These are phyloP conservation scores for Zalaria sp. DNA, from an alignment of 2,329 filamentous ascomycete genomes.

Conservation along the genomic window DNA sequence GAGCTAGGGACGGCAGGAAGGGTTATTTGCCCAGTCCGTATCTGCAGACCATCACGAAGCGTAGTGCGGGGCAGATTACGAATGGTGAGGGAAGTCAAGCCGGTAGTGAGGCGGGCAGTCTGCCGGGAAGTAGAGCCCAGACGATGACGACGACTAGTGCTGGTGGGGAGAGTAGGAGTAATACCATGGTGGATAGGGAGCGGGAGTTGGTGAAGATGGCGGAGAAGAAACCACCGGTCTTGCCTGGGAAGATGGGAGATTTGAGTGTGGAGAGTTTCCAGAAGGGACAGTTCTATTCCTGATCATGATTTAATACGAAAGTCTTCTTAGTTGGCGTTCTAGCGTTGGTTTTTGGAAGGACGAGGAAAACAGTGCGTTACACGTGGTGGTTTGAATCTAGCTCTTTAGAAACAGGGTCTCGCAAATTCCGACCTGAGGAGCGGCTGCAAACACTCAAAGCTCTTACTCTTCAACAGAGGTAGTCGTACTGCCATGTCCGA, in stretches of 20 bases:
- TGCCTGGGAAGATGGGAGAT: conserved; percentile 48
- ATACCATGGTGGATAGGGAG: conserved; percentile 32
- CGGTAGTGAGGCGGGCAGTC: conserved; percentile 28
- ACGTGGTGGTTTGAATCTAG: no score
- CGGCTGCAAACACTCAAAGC: no score
- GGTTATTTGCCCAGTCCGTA: conserved; percentile 89
- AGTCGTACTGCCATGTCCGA: no score
- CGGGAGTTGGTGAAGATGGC: conserved; percentile 17
- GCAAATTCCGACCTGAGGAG: no score
- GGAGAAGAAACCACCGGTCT: conserved; percentile 26
- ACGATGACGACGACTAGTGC: conserved; percentile 36
- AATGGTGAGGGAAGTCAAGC: conserved; percentile 18
- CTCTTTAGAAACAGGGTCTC: no score
- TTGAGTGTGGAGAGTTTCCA: conserved; percentile 57
- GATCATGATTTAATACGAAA: no score
- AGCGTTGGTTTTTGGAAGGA: no score
- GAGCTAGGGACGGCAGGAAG: conserved; percentile 75
- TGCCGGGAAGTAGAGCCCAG: conserved; percentile 34
- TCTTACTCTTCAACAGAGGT: no score
- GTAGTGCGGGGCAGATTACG: conserved; percentile 31
- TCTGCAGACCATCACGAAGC: conserved; percentile 58
- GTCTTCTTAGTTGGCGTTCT: no score
- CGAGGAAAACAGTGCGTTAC: no score
- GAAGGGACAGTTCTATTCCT: conserved; percentile 43
- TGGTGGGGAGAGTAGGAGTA: conserved; percentile 22